These are phyloP conservation scores for Auriculariales sp. DNA, from an alignment of 768 basidiomycete genomes.

Conservation along the genomic window DNA sequence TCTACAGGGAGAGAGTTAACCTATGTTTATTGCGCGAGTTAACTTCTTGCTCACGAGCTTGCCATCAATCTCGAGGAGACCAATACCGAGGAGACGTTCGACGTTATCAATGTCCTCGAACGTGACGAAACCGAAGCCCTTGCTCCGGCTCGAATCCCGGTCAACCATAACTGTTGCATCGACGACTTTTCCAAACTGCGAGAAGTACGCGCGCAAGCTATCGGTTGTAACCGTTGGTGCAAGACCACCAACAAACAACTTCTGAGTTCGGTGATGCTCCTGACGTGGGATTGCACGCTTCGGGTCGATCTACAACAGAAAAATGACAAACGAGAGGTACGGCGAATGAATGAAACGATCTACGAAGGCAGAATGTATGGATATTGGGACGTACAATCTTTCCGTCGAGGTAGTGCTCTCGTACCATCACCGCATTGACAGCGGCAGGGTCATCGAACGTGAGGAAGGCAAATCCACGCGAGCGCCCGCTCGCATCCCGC, in stretches of 20 bases:
- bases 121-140: constrained; percentile 96
- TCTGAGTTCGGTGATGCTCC: constrained; percentile 86
- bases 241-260: constrained; percentile 91
- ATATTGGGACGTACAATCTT: constrained; percentile 70
- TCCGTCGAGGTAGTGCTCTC: constrained; percentile 90
- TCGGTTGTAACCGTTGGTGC: constrained; percentile 87
- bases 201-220: constrained; percentile 85
- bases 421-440: constrained; percentile 90
- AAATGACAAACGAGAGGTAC: constrained; percentile 1
- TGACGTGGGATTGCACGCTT: constrained; percentile 96
- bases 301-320: constrained; percentile 75
- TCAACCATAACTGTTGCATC: constrained; percentile 99
- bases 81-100: constrained; percentile 75
- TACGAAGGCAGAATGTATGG: background rate
- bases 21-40: background rate
- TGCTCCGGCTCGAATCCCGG: constrained; percentile 84
- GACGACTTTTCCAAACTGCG: constrained; percentile 87
- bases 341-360: background rate
- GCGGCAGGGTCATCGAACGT: constrained; percentile 89
- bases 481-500: constrained; percentile 90
- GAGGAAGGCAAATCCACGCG: constrained; percentile 93
- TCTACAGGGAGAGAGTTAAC: constrained; percentile 29
- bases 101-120: constrained; percentile 82
- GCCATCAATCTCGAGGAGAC: constrained; percentile 85
- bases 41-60: constrained; percentile 56